Evolutionary conservation across 768 basidiomycete genomes (phyloP), one percentile per base, ranked within the genome.

Genomic region (Lactarius quietus): DNA sequence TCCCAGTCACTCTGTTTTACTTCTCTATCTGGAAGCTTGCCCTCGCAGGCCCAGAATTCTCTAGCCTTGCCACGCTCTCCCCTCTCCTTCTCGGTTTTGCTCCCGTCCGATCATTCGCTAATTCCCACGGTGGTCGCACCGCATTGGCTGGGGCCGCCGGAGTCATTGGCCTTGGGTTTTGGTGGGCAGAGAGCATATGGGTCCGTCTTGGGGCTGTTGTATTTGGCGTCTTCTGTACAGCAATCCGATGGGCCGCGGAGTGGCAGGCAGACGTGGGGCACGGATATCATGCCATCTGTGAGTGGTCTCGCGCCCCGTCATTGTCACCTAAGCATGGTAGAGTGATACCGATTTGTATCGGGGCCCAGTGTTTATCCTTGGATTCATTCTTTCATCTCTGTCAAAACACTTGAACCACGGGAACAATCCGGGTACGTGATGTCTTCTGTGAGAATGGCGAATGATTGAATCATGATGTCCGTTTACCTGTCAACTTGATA

Each of bases 21-120:
- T 95, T 93, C 77, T 93, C 91, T 29, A 86, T 96, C 23, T 95
- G 93, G 93, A 83, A 92, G 72, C 86, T 95, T 20, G 92, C 89
- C 31, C 81, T 95, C 35, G 85, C 90, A 14, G 94, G 94, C 6
- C 84, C 88, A 39, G 94, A 96, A 72, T 79, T 92, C 18, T 83
- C 92, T 0, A 76, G 93, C 3, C 78, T 95, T 10, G 82, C 84
- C 9, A 84, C 86, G 9, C 81, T 95, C 31, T 86, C 93, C 0
- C 91, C 92, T 0, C 67, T 82, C 6, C 72, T 92, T 17, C 80
- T 95, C 15, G 78, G 81, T 0, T 76, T 6, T 84, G 20, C 68
- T 82, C 86, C 68, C 65, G 84, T 79, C 10, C 57, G 35, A 29
- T 57, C 58, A 6, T 63, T 57, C 10, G 57, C 63, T 9, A 45